These are phyloP conservation scores for Salix arbutifolia DNA, from an alignment of 345 rosid genomes.

Conservation along the genomic window DNA sequence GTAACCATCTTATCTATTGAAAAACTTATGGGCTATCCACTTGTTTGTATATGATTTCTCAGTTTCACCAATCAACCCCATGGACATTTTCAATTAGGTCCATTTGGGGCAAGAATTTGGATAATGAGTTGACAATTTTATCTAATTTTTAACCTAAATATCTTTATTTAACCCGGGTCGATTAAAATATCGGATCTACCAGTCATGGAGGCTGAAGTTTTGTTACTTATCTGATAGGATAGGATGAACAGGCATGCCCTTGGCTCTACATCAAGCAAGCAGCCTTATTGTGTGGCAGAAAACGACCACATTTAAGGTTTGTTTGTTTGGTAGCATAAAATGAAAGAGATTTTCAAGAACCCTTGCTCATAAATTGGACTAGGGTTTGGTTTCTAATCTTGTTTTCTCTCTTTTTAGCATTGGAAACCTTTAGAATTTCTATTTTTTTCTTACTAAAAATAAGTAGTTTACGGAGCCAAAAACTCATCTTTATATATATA, in stretches of 20 bases:
- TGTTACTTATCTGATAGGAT: background rate
- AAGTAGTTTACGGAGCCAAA: background rate
- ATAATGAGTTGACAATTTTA: too few relatives aligned
- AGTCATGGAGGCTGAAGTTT: too few relatives aligned
- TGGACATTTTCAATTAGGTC: background rate
- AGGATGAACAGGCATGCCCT: background rate
- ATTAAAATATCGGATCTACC: too few relatives aligned
- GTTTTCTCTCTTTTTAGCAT: background rate
- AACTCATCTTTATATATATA: background rate
- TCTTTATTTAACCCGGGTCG: too few relatives aligned
- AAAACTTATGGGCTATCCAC: background rate
- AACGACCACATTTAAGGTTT: background rate
- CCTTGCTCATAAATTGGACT: background rate
- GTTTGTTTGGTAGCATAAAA: background rate
- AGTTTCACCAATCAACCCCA: background rate
- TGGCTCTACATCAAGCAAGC: slow-evolving; percentile 24
- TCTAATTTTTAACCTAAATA: too few relatives aligned
- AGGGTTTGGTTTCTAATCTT: background rate
- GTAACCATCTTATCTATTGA: slow-evolving; percentile 5
- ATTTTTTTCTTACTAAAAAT: too few relatives aligned
- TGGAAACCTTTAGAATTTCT: background rate
- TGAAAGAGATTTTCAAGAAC: background rate
- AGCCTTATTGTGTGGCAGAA: background rate
- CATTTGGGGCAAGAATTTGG: too few relatives aligned
- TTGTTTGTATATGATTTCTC: background rate